Evolutionary conservation across 139 green algal species (phyloP).

Genomic region (Diplosphaera chodatii): DNA sequence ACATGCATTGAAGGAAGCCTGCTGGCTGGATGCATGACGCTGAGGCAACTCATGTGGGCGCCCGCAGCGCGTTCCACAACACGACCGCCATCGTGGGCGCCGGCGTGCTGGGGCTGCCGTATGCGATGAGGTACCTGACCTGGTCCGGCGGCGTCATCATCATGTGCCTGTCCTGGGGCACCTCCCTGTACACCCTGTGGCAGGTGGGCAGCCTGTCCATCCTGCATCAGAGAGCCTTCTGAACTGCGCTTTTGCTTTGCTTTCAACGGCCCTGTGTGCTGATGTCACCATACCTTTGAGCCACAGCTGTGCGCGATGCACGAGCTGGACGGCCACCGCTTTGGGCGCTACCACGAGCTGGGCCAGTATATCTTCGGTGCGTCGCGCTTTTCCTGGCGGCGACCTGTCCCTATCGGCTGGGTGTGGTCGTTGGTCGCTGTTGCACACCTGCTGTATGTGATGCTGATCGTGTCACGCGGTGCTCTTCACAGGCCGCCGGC

Average conservation of each 20-base stretch:
- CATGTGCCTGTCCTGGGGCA: not conserved
- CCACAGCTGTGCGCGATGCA: slow-evolving; percentile 4
- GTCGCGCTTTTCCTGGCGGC: too few species aligned
- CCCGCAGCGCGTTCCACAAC: slow-evolving; percentile 4
- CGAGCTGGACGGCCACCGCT: not conserved
- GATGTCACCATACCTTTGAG: too few species aligned
- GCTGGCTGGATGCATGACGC: too few species aligned
- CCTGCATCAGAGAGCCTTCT: too few species aligned
- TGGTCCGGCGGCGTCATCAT: slow-evolving; percentile 6
- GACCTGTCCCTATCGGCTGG: too few species aligned
- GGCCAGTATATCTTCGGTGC: slow-evolving; percentile 4
- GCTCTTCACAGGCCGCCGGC: not conserved
- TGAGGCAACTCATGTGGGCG: too few species aligned
- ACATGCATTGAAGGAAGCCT: too few species aligned
- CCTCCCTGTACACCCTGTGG: slow-evolving; percentile 9
- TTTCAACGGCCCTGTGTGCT: too few species aligned
- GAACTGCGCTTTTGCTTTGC: too few species aligned
- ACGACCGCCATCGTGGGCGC: slow-evolving; percentile 12
- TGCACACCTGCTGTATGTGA: too few species aligned
- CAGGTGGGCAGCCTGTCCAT: not conserved
- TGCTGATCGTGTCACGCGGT: not conserved
- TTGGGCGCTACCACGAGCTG: slow-evolving; percentile 6
- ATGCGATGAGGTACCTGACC: slow-evolving; percentile 14
- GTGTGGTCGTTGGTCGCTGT: too few species aligned
- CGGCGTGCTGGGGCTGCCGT: slow-evolving; percentile 33